phyloP scores from a whole-genome alignment of 495 filamentous ascomycete species.

The Annulohypoxylon nitens region DNA sequence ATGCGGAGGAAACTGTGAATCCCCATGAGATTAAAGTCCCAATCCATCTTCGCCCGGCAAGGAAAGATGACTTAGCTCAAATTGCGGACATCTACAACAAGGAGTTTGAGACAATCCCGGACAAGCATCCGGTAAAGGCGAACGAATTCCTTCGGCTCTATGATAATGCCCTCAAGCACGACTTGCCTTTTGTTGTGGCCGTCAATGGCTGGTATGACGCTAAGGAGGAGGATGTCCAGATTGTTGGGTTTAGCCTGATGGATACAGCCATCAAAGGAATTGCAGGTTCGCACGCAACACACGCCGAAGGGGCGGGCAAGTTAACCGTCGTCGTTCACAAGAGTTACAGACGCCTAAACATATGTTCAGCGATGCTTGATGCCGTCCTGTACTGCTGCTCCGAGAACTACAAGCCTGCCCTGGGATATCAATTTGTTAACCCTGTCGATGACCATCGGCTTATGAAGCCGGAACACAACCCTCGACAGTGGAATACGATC shows the following conservation, averaged over 20 bases:
- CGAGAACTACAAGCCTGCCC: conserved; percentile 34
- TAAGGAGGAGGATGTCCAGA: not conserved
- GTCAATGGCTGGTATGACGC: conserved; percentile 40
- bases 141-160: conserved; percentile 48
- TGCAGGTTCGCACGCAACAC: conserved; percentile 31
- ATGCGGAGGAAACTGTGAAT: not conserved
- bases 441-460: conserved; percentile 37
- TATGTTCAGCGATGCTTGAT: conserved; percentile 57
- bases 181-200: conserved; percentile 60
- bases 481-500: conserved; percentile 46
- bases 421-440: conserved; percentile 52
- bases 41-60: conserved; percentile 54
- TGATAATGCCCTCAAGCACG: conserved; percentile 21
- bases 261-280: conserved; percentile 25
- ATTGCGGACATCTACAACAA: conserved; percentile 55
- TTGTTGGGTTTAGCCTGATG: conserved; percentile 57
- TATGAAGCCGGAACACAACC: conserved; percentile 24
- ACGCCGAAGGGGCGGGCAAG: conserved; percentile 31
- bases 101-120: conserved; percentile 50
- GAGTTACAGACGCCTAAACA: conserved; percentile 50
- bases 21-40: conserved; percentile 46
- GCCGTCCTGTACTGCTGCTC: conserved; percentile 51
- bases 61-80: conserved; percentile 45
- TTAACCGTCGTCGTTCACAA: conserved; percentile 55
- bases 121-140: conserved; percentile 45